These are phyloP conservation scores for Populus hybrid DNA, from an alignment of 441 rosid genomes.

Conservation along the genomic window DNA sequence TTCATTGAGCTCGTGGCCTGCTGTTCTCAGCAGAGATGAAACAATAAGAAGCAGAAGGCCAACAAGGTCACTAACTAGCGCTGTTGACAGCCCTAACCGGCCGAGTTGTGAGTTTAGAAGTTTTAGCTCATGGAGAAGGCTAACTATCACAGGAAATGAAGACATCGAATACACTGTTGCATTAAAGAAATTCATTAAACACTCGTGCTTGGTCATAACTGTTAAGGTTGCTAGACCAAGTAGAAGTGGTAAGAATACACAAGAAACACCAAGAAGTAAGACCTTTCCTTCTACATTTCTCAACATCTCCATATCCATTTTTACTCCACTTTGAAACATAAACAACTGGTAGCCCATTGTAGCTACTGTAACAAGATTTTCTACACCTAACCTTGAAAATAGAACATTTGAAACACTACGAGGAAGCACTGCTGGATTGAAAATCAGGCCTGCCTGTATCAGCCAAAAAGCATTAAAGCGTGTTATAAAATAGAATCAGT, in stretches of 20 bases:
- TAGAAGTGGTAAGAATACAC: conserved; percentile 6
- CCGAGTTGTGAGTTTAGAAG: conserved; percentile 41
- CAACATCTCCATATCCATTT: conserved; percentile 30
- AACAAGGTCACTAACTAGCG: conserved; percentile 25
- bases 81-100: conserved; percentile 30
- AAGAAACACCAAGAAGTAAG: conserved; percentile 3
- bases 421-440: neutral
- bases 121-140: conserved; percentile 31
- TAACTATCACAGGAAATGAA: conserved; percentile 30
- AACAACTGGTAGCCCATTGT: conserved; percentile 31
- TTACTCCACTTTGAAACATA: conserved; percentile 40
- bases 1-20: neutral
- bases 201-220: neutral
- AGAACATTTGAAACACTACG: neutral
- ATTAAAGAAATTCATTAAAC: neutral
- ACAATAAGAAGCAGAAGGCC: neutral
- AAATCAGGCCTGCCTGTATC: conserved; percentile 12
- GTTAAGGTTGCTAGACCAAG: neutral
- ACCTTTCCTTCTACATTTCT: conserved; percentile 22
- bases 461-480: neutral
- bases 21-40: neutral
- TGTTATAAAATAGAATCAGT: neutral
- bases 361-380: conserved; percentile 13
- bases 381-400: neutral
- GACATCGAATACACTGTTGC: neutral